Percentiles rank a stretch among this genome's conserved stretches.
Conservation (phyloP, 345 rosid genomes). For the Eucalyptus globulus region DNA sequence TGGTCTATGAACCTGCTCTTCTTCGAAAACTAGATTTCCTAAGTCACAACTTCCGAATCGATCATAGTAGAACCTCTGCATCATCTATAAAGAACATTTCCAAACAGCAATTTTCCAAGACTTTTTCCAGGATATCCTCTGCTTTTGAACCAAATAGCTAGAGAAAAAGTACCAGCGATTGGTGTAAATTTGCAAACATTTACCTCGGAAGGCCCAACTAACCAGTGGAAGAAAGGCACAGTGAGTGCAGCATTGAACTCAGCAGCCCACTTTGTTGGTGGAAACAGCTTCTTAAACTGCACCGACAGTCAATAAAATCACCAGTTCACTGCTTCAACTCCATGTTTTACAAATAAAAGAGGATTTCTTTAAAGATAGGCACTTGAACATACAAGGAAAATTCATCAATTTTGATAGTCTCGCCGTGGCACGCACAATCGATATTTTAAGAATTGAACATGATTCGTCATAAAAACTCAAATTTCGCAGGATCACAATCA, state of each 20-base stretch:
- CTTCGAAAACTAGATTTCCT: neutral
- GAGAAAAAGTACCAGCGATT: neutral
- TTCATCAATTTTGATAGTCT: neutral
- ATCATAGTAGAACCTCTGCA: neutral
- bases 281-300: constrained; percentile 86
- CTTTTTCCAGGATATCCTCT: neutral
- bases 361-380: neutral
- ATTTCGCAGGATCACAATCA: neutral
- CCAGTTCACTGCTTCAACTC: neutral
- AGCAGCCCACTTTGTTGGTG: constrained; percentile 91
- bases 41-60: neutral
- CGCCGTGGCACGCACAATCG: neutral
- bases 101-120: neutral
- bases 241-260: constrained; percentile 94
- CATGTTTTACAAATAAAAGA: neutral
- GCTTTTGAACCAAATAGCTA: neutral
- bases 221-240: constrained; percentile 92
- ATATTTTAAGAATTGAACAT: neutral
- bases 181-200: neutral
- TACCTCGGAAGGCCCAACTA: constrained; percentile 96
- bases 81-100: neutral
- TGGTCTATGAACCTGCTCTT: neutral
- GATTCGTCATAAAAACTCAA: neutral
- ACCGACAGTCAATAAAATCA: neutral
- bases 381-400: neutral